These are phyloP conservation scores for Pseudonitzschia multistriata DNA, from an alignment of 108 stramenopile genomes.

Conservation along the genomic window DNA sequence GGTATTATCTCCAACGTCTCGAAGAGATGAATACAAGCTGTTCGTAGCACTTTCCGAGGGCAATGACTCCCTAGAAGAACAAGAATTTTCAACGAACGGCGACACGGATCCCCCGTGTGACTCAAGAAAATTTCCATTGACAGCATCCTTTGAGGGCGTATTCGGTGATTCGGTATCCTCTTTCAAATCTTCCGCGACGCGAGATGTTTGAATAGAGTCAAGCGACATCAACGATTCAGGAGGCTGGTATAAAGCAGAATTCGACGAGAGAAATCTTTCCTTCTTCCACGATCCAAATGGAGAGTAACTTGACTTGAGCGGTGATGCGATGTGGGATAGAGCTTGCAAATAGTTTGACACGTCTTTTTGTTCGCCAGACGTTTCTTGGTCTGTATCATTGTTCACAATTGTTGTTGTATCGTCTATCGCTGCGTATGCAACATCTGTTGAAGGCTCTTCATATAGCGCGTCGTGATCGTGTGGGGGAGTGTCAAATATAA, in stretches of 20 bases:
- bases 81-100: not conserved
- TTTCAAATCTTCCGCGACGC: not conserved
- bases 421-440: too few relatives aligned
- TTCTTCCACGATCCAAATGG: not conserved
- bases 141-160: not conserved
- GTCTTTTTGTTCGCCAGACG: not conserved
- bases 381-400: not conserved
- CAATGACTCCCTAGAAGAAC: not conserved
- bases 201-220: not conserved
- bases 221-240: not conserved
- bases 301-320: constrained; percentile 2
- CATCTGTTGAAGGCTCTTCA: too few relatives aligned
- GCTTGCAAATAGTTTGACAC: not conserved
- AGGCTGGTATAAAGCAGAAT: not conserved
- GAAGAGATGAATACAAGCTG: not conserved
- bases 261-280: not conserved
- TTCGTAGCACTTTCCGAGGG: not conserved
- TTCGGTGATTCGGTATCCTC: not conserved
- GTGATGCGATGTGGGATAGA: not conserved
- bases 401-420: not conserved
- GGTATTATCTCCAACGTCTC: not conserved
- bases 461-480: too few relatives aligned
- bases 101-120: not conserved
- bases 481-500: too few relatives aligned
- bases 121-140: not conserved